Evolutionary conservation across 2,329 filamentous ascomycete species (phyloP), one percentile per base, ranked within the genome.

Genomic region (Monosporascus ibericus): DNA sequence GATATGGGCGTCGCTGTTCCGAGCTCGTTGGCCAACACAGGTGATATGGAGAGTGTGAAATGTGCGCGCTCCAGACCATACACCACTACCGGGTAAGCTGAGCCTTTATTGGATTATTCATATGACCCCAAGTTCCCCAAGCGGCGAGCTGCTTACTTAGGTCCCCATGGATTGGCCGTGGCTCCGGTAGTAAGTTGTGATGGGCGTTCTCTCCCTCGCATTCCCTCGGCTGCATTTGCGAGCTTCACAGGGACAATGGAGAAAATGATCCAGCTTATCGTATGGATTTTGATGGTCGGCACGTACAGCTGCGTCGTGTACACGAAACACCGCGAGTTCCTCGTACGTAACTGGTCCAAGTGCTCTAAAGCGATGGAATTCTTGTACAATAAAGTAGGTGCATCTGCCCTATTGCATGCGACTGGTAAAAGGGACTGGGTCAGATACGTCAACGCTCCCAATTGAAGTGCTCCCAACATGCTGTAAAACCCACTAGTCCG

Each of bases 1-100:
- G 82, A 86, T 60, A 80, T 85, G 71, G 74, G 74, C 5, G 79
- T 83, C 54, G 76, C 79, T 5, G 70, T 80, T 0, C 79, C 80
- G 3, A 74, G 70, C 34, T 73, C 81, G 14, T 74, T 78, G 9
- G 75, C 82, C 2, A 79, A 76, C 7, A 82, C 79, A 0, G 75
- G 76, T 27, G 78, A 82, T 58, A 65, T 81, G 48, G 68, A 74
- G 20, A 73, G 73, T 37, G 69, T 81, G 7, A 70, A 72, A 18
- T 79, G 79, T 79, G 79, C 54, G 76, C 75, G 0, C 55, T 83
- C 2, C 72, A 76, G 50, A 70, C 71, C 0, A 68, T 79, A 51
- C 79, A 79, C 49, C 69, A 70, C 1, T 55, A 73, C 5, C 76
- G 80, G 30, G 55, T 68, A 72, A 34, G 44, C 63, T 1, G 69